Evolutionary conservation across 306 rosid genomes (phyloP).

Genomic region (Lathyrus tuberosus): DNA sequence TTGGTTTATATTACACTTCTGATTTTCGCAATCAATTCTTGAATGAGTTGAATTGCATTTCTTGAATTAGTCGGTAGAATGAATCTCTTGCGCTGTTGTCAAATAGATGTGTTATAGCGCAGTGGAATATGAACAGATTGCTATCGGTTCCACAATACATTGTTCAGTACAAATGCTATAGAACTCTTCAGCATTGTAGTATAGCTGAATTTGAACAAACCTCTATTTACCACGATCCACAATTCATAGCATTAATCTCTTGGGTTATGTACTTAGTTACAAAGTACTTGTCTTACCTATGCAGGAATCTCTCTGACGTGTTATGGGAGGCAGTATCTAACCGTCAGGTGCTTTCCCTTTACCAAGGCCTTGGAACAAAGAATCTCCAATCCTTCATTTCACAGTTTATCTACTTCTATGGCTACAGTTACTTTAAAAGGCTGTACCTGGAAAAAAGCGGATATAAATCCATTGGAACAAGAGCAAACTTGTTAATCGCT

Average conservation of each 20-base stretch:
- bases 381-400: constrained; percentile 93
- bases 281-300: constrained; percentile 40
- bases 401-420: constrained; percentile 91
- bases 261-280: constrained; percentile 14
- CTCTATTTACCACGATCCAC: neutral
- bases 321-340: constrained; percentile 82
- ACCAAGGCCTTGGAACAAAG: constrained; percentile 95
- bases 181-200: neutral
- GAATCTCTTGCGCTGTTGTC: no score
- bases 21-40: constrained; percentile 9
- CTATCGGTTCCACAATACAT: neutral
- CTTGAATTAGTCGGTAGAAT: neutral
- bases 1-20: neutral
- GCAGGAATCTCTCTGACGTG: constrained; percentile 89
- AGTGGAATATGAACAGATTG: neutral
- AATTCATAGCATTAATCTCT: neutral
- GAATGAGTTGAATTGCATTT: constrained; percentile 4
- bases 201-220: neutral
- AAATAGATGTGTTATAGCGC: neutral
- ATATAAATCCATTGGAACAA: constrained; percentile 76
- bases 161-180: neutral
- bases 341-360: constrained; percentile 78
- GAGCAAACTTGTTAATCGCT: constrained; percentile 79
- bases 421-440: constrained; percentile 96
- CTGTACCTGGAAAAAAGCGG: constrained; percentile 77